Evolutionary conservation across 2,329 filamentous ascomycete genomes (phyloP).

Genomic region (Xylariaceae sp.): DNA sequence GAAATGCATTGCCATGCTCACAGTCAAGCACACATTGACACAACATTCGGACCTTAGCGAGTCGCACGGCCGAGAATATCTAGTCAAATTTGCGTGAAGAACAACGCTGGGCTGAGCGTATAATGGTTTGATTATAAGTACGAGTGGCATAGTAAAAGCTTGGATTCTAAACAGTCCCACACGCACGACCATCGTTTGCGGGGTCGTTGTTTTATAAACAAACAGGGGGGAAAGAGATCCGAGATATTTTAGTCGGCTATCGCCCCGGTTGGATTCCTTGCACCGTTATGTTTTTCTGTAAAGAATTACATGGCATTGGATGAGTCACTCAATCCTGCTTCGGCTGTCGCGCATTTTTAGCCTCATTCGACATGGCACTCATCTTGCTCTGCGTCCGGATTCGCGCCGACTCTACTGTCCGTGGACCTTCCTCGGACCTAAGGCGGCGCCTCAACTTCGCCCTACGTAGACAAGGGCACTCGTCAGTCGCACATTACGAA

Average conservation of each 20-base stretch:
- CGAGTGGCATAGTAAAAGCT: background rate
- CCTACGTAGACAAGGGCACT: conserved; percentile 8
- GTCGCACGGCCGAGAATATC: no score
- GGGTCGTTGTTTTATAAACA: background rate
- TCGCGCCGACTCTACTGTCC: conserved; percentile 12
- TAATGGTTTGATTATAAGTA: background rate
- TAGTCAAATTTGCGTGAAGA: no score
- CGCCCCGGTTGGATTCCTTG: background rate
- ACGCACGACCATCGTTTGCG: background rate
- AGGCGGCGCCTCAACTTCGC: conserved; percentile 20
- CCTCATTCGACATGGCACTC: conserved; percentile 4
- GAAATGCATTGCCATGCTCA: no score
- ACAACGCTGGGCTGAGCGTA: no score
- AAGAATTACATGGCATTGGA: background rate
- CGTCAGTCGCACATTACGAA: conserved; percentile 1
- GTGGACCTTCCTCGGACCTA: conserved; percentile 16
- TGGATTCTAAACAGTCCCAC: background rate
- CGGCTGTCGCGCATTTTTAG: no score
- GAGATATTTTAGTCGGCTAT: background rate
- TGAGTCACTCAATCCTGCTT: background rate
- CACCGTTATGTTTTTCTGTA: background rate
- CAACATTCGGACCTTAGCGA: no score
- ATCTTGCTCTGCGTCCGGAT: conserved; percentile 12
- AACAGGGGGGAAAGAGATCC: background rate
- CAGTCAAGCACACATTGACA: no score